Conservation (phyloP, 1,139 yeast genomes). For the Nakaseomyces uthaithaninus region DNA sequence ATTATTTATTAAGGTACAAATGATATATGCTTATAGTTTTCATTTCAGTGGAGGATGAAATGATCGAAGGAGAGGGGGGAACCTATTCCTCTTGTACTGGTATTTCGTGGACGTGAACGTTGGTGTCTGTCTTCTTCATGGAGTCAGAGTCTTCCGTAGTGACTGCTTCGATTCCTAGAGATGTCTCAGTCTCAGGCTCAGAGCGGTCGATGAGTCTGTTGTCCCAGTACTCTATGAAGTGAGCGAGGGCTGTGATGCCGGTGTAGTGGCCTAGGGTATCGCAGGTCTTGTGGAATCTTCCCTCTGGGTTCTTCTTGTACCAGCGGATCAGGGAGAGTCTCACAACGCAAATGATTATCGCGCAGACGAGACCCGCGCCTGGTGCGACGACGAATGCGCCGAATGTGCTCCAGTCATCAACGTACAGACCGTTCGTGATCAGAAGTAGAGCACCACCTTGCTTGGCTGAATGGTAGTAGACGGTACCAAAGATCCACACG, state of each 20-base stretch:
- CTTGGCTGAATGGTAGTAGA: constrained; percentile 60
- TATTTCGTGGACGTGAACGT: constrained; percentile 4
- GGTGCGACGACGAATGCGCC: constrained; percentile 94
- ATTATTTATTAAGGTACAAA: too few species aligned
- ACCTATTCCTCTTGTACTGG: neutral
- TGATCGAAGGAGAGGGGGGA: neutral
- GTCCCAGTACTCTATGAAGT: constrained; percentile 11
- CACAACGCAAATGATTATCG: constrained; percentile 43
- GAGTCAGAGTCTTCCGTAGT: neutral
- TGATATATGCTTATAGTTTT: too few species aligned
- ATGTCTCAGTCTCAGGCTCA: neutral
- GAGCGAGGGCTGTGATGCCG: constrained; percentile 10
- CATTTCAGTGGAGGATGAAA: neutral
- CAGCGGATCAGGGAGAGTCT: constrained; percentile 34
- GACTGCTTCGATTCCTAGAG: too few species aligned
- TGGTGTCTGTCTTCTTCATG: neutral
- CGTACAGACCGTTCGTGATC: constrained; percentile 73
- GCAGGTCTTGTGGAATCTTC: constrained; percentile 10
- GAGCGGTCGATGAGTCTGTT: constrained; percentile 5
- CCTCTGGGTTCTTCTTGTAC: constrained; percentile 9
- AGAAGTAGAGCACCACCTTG: constrained; percentile 70
- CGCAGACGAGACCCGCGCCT: constrained; percentile 61
- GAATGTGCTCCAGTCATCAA: constrained; percentile 86
- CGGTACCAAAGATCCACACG: constrained; percentile 75
- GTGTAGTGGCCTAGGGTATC: constrained; percentile 13